Percentiles rank a stretch among this genome's conserved stretches.
Evolutionary conservation across 1,284 basidiomycete genomes (phyloP).

Genomic region (Blastosporella zonata): DNA sequence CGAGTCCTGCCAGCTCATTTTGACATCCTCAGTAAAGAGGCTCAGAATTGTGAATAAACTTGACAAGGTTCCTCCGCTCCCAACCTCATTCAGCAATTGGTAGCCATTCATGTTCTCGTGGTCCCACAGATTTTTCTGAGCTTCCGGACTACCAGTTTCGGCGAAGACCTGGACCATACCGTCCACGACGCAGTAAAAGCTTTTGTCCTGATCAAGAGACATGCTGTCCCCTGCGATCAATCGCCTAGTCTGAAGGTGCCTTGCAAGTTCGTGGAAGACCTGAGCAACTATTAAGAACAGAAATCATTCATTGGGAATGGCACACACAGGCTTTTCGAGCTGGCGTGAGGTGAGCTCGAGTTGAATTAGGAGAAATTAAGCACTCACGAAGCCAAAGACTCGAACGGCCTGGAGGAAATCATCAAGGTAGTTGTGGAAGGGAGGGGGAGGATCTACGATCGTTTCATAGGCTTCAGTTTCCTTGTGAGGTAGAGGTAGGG

Average conservation of each 20-base stretch:
- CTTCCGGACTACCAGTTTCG: constrained; percentile 48
- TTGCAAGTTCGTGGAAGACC: constrained; percentile 93
- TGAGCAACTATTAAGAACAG: constrained; percentile 25
- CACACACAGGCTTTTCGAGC: constrained; percentile 85
- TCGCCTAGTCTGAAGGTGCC: constrained; percentile 88
- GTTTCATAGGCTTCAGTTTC: not conserved
- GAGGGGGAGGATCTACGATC: constrained; percentile 58
- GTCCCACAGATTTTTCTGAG: constrained; percentile 64
- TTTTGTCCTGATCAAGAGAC: constrained; percentile 88
- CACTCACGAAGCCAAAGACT: constrained; percentile 82
- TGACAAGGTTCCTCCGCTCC: constrained; percentile 91
- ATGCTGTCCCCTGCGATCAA: constrained; percentile 90
- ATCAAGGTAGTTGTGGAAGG: constrained; percentile 92
- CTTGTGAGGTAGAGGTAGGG: not conserved
- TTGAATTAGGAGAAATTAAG: not conserved
- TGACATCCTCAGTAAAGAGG: constrained; percentile 96
- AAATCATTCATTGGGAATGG: not conserved
- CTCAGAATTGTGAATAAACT: constrained; percentile 95
- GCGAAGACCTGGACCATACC: constrained; percentile 87
- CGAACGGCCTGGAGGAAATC: constrained; percentile 93
- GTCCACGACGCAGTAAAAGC: constrained; percentile 95
- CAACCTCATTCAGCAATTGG: constrained; percentile 91
- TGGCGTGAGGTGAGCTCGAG: constrained; percentile 17
- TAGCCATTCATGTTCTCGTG: constrained; percentile 90
- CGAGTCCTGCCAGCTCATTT: constrained; percentile 79